A percentile compares a stretch with the other conserved stretches of the same genome.
These are phyloP conservation scores for Rhizodiscina lignyota DNA, from an alignment of 495 filamentous ascomycete genomes.

Conservation along the genomic window DNA sequence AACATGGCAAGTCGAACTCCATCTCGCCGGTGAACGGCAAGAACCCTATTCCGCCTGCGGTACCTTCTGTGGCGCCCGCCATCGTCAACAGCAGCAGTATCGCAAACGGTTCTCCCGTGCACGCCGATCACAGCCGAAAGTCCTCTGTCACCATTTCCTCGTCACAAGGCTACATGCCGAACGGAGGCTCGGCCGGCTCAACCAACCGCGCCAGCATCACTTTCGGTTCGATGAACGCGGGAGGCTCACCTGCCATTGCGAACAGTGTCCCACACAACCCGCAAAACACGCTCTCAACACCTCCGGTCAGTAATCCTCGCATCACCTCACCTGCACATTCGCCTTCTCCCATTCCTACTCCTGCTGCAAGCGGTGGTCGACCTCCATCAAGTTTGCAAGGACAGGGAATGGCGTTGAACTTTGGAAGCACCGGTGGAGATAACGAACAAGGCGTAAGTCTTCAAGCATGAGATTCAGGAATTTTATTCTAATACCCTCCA, in stretches of 20 bases:
- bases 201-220: slow-evolving; percentile 39
- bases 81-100: slow-evolving; percentile 45
- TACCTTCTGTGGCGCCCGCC: slow-evolving; percentile 32
- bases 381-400: slow-evolving; percentile 55
- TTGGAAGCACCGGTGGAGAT: slow-evolving; percentile 57
- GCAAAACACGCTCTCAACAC: slow-evolving; percentile 36
- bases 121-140: slow-evolving; percentile 60
- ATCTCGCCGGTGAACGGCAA: slow-evolving; percentile 74
- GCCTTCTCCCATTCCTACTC: slow-evolving; percentile 78
- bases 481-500: slow-evolving; percentile 18
- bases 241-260: slow-evolving; percentile 48
- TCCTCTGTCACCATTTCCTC: slow-evolving; percentile 72
- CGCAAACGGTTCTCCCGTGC: slow-evolving; percentile 33
- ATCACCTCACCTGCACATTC: slow-evolving; percentile 55
- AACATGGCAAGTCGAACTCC: slow-evolving; percentile 71
- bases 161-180: slow-evolving; percentile 53
- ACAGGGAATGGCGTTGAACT: slow-evolving; percentile 48
- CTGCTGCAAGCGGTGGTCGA: slow-evolving; percentile 68
- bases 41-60: slow-evolving; percentile 52
- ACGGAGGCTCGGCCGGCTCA: slow-evolving; percentile 47
- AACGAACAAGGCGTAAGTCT: slow-evolving; percentile 50
- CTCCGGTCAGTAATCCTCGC: slow-evolving; percentile 17
- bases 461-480: neutral
- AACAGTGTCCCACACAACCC: slow-evolving; percentile 38
- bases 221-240: slow-evolving; percentile 56